phyloP scores from a whole-genome alignment of 345 rosid genomes.

The Lepidium aucheri region DNA sequence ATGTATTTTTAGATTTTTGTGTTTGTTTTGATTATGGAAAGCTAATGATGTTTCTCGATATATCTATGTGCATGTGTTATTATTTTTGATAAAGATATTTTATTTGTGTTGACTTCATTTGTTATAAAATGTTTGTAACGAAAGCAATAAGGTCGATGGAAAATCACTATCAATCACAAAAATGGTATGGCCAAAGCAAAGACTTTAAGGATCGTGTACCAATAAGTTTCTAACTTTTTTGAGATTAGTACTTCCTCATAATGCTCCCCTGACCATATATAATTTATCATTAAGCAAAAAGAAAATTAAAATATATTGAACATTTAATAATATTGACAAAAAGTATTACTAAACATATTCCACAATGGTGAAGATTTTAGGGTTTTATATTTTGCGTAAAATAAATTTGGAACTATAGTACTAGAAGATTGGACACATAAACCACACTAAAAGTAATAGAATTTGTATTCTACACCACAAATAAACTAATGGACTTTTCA shows the following conservation, averaged over 20 bases:
- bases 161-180: slow-evolving; percentile 22
- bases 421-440: background rate
- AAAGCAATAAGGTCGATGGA: slow-evolving; percentile 21
- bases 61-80: background rate
- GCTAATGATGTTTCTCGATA: slow-evolving; percentile 1
- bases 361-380: too few species aligned
- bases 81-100: too few species aligned
- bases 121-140: slow-evolving; percentile 19
- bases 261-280: slow-evolving; percentile 2
- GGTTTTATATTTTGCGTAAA: too few species aligned
- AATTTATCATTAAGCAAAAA: background rate
- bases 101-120: slow-evolving; percentile 12
- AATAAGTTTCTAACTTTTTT: slow-evolving; percentile 15
- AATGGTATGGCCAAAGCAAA: slow-evolving; percentile 27
- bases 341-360: too few species aligned
- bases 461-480: background rate
- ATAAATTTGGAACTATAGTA: background rate
- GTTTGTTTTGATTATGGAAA: slow-evolving; percentile 15
- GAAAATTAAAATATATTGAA: too few species aligned
- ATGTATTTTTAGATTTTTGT: background rate
- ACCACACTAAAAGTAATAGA: background rate
- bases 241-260: slow-evolving; percentile 21
- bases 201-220: slow-evolving; percentile 18
- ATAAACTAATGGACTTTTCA: background rate
- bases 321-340: too few species aligned